Base-by-base conservation (phyloP, 148 eudicot species). In the Camellia granthamiana region DNA sequence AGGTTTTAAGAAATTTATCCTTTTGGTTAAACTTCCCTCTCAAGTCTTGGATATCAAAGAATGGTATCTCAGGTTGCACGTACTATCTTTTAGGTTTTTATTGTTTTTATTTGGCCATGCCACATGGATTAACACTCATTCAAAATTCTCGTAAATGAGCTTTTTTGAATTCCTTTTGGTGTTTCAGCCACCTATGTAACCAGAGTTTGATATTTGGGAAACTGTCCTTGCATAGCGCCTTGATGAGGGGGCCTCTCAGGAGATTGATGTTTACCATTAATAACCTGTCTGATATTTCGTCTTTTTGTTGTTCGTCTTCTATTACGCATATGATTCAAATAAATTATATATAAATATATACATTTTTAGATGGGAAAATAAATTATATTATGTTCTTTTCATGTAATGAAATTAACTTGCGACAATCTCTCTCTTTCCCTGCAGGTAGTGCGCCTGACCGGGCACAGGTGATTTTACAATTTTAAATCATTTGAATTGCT, bases 401-500 rank as follows among this genome's bases (percentile, higher is more conserved):
- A 30, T 1, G 47, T 19, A 3, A 44, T 14, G 30, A 61, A 59
- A 44, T 46, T 46, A 55, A 71, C 77, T 56, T 69, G 5, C 69
- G 41, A 14, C 12, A 6, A 49, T 72, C 21, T 60, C 52, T 59
- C 19, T n/a, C 75, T 47, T 65, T 5, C 15, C 58, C 74, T 49
- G 84, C 87, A 87, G 91, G 93, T 76, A 83, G 73, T 76, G 81
- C 81, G 44, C 84, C 23, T 42, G 73, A 69, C 66, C 77, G 70
- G 64, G 54, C 84, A 49, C 88, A 89, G 93, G 93, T 90, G 76
- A 78, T 66, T 58, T 70, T 75, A 58, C n/a, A 7, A 38, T 66
- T 52, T 14, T 9, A 15, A 65, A 38, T 43, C 46, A 13, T 59
- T 46, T 79, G 56, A 69, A 44, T 23, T 78, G 13, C 23, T 65